Evolutionary conservation across 1,284 basidiomycete genomes (phyloP).

Genomic region (Macrocystidia cucumis): DNA sequence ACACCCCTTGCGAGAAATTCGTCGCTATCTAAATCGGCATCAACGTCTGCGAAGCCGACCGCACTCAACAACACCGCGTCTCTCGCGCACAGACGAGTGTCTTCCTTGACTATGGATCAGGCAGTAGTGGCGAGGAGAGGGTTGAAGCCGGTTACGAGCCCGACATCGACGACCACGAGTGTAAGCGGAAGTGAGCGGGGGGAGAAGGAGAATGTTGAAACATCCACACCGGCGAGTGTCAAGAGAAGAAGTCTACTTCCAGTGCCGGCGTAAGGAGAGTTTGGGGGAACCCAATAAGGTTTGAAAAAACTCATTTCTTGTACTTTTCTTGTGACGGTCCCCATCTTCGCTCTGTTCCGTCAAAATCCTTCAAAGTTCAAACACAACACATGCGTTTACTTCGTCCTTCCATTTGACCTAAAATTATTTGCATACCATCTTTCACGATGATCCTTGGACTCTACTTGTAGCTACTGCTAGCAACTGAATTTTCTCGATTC

Average conservation of each 20-base stretch:
- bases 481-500: no score
- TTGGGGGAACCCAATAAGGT: no score
- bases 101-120: slow-evolving; percentile 17
- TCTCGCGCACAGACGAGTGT: slow-evolving; percentile 23
- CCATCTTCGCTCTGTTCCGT: no score
- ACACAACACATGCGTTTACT: no score
- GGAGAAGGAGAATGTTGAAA: slow-evolving; percentile 45
- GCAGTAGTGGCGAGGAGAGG: slow-evolving; percentile 10
- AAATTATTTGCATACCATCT: no score
- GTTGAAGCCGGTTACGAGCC: slow-evolving; percentile 14
- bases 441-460: no score
- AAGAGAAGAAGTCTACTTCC: slow-evolving; percentile 15
- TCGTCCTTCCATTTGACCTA: no score
- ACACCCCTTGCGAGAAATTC: slow-evolving; percentile 25
- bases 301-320: slow-evolving; percentile 3
- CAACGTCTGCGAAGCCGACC: slow-evolving; percentile 23
- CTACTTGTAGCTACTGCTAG: no score
- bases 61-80: slow-evolving; percentile 14
- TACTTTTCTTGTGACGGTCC: slow-evolving; percentile 1
- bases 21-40: slow-evolving; percentile 23
- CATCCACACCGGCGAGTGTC: no score
- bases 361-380: no score
- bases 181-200: no score
- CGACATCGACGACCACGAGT: slow-evolving; percentile 22
- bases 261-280: slow-evolving; percentile 15